phyloP scores from a whole-genome alignment of 352 stramenopile genomes.

The Phytophthora rubi region DNA sequence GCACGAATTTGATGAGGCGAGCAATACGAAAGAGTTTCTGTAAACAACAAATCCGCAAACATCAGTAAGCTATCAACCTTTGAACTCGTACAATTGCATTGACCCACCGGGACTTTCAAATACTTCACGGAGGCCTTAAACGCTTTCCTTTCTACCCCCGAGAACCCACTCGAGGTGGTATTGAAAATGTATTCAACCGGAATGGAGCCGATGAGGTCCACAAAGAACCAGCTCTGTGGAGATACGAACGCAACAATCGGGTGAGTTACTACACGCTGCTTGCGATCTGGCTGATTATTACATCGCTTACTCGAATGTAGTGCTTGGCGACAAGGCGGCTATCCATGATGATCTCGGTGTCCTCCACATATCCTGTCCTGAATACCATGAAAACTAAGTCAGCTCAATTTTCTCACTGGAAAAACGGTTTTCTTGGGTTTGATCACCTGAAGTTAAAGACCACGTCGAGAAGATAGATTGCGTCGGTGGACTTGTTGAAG shows the following conservation, averaged over 20 bases:
- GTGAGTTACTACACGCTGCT: neutral
- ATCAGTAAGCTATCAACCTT: neutral
- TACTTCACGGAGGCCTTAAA: conserved; percentile 74
- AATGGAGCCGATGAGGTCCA: conserved; percentile 64
- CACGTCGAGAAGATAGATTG: conserved; percentile 61
- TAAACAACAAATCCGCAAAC: neutral
- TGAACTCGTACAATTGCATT: neutral
- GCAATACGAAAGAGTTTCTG: conserved; percentile 74
- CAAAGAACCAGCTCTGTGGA: conserved; percentile 55
- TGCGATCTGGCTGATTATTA: neutral
- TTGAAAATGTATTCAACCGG: conserved; percentile 55
- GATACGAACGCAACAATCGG: neutral
- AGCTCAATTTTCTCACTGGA: neutral
- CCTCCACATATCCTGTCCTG: conserved; percentile 64
- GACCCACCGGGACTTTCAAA: conserved; percentile 59
- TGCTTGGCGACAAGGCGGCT: conserved; percentile 51
- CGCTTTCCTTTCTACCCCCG: conserved; percentile 59
- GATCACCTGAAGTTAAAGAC: conserved; percentile 60
- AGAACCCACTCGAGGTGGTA: conserved; percentile 40
- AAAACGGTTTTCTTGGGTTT: neutral
- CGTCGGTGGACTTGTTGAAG: conserved; percentile 58
- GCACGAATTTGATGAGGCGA: conserved; percentile 69
- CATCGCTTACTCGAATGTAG: conserved; percentile 48
- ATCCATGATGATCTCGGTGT: conserved; percentile 66
- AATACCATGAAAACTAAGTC: neutral